Evolutionary conservation across 2,329 filamentous ascomycete genomes (phyloP).

Genomic region (Daldinia sp.): DNA sequence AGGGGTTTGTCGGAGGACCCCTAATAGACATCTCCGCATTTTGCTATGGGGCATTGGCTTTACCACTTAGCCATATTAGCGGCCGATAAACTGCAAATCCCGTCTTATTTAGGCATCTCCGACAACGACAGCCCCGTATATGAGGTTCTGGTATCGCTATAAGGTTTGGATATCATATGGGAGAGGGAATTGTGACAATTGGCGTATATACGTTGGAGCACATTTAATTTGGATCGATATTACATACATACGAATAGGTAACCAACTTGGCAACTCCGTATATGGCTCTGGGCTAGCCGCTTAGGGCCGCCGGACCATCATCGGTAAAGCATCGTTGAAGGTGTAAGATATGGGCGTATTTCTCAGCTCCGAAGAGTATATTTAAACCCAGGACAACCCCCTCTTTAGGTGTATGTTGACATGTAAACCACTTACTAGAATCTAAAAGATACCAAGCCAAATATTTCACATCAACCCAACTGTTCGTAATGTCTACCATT

Average conservation of each 20-base stretch:
- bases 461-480: not conserved
- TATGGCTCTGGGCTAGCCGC: not conserved
- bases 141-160: not conserved
- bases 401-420: not conserved
- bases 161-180: not conserved
- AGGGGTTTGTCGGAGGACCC: not conserved
- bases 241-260: not conserved
- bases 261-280: conserved; percentile 25
- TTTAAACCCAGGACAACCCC: conserved; percentile 9
- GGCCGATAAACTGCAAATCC: not conserved
- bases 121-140: not conserved
- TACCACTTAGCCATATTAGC: not conserved
- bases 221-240: not conserved
- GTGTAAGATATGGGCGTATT: not conserved
- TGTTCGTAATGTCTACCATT: conserved; percentile 30
- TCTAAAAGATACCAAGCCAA: not conserved
- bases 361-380: not conserved
- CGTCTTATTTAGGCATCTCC: conserved; percentile 24
- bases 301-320: conserved; percentile 29
- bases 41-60: not conserved
- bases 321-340: conserved; percentile 21
- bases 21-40: conserved; percentile 22
- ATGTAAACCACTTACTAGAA: not conserved
- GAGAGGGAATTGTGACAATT: not conserved
- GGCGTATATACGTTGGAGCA: not conserved